These are phyloP conservation scores for Hemisphaericaspora xylanilytica DNA, from an alignment of 1,139 yeast genomes.

Conservation along the genomic window DNA sequence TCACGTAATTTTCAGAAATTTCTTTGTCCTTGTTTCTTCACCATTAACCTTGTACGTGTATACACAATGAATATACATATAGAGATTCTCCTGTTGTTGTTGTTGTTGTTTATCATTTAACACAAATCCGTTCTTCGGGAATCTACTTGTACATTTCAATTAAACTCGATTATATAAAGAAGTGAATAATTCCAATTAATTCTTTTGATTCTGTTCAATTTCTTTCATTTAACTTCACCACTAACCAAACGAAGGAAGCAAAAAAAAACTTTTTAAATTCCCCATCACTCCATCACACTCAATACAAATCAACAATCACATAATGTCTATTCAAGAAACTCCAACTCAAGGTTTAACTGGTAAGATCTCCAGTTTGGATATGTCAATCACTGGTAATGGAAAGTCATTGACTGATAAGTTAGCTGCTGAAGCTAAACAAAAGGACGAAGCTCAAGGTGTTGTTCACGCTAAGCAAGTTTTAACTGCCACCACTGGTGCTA, in stretches of 20 bases:
- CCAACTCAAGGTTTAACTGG: conserved; percentile 53
- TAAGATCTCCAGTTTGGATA: conserved; percentile 42
- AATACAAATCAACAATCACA: too few relatives aligned
- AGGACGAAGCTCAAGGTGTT: conserved; percentile 35
- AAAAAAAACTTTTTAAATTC: too few relatives aligned
- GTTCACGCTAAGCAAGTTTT: conserved; percentile 20
- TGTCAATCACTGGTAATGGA: conserved; percentile 30
- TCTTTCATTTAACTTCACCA: too few relatives aligned
- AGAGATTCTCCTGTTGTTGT: neutral
- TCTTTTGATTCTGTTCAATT: neutral
- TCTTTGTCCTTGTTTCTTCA: neutral
- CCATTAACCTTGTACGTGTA: too few relatives aligned
- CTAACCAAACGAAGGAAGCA: too few relatives aligned
- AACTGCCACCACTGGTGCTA: conserved; percentile 6
- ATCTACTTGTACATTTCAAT: too few relatives aligned
- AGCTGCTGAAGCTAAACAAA: conserved; percentile 46
- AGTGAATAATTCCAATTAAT: neutral
- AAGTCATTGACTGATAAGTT: conserved; percentile 43
- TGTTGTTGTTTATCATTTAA: too few relatives aligned
- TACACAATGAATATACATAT: neutral
- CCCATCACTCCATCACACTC: neutral
- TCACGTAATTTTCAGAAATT: neutral
- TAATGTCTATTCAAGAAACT: conserved; percentile 46
- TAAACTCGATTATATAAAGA: too few relatives aligned
- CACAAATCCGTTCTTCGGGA: conserved; percentile 5